These are phyloP conservation scores for Thelephora ganbajun DNA, from an alignment of 768 basidiomycete species.

Conservation along the genomic window DNA sequence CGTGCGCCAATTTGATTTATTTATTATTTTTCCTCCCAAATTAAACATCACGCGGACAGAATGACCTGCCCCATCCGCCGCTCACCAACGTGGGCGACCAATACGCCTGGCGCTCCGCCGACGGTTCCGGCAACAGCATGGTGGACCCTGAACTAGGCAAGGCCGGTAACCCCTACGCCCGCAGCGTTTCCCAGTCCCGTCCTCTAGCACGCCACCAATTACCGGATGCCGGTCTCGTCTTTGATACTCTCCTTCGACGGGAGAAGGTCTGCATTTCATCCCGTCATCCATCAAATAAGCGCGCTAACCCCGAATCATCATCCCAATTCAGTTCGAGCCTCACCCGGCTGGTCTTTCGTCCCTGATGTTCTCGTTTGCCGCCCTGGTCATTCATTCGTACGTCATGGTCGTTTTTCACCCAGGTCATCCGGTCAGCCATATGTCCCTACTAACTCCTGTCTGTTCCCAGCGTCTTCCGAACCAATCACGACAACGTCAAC, in stretches of 20 bases:
- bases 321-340: slow-evolving; percentile 38
- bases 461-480: slow-evolving; percentile 64
- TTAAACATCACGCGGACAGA: slow-evolving; percentile 35
- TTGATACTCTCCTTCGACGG: slow-evolving; percentile 65
- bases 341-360: slow-evolving; percentile 74
- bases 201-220: slow-evolving; percentile 53
- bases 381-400: slow-evolving; percentile 68
- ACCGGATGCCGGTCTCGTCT: slow-evolving; percentile 70
- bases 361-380: slow-evolving; percentile 72
- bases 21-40: neutral
- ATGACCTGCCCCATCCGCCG: slow-evolving; percentile 72
- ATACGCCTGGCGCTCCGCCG: slow-evolving; percentile 58
- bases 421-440: too few relatives aligned
- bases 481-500: slow-evolving; percentile 45
- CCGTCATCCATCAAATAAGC: neutral
- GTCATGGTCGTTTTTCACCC: slow-evolving; percentile 5
- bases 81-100: slow-evolving; percentile 49
- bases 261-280: slow-evolving; percentile 34
- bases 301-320: neutral
- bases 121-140: slow-evolving; percentile 69
- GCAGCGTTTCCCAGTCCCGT: slow-evolving; percentile 61
- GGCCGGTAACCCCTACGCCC: slow-evolving; percentile 68
- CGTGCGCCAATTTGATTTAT: neutral
- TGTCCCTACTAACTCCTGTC: neutral
- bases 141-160: slow-evolving; percentile 59